Evolutionary conservation across 2,329 filamentous ascomycete species (phyloP).

Genomic region (Alternaria arborescens): DNA sequence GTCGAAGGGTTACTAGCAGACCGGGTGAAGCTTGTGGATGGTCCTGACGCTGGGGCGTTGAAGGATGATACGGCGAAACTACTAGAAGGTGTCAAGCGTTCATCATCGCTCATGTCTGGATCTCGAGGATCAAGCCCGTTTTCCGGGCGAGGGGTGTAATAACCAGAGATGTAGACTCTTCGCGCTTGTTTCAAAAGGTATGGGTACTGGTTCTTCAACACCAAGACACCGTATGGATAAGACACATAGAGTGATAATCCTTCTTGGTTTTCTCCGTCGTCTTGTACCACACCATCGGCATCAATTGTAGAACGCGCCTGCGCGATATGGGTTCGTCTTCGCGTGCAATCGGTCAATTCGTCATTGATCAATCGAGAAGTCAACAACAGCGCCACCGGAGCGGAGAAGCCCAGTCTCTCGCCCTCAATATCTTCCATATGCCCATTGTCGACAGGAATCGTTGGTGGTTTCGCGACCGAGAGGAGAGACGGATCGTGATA

Average conservation of each 20-base stretch:
- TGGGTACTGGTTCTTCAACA: conserved; percentile 51
- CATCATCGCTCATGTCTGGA: conserved; percentile 18
- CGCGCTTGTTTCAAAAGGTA: conserved; percentile 52
- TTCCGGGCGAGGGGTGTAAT: conserved; percentile 35
- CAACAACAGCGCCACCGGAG: conserved; percentile 37
- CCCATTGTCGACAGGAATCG: conserved; percentile 25
- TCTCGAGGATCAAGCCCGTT: not conserved
- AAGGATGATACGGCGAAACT: conserved; percentile 27
- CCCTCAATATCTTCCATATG: conserved; percentile 10
- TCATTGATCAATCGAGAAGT: conserved; percentile 47
- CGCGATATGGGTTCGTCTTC: conserved; percentile 24
- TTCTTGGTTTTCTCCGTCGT: conserved; percentile 21
- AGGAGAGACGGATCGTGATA: conserved; percentile 48
- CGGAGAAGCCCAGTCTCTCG: conserved; percentile 28
- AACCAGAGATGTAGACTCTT: conserved; percentile 53
- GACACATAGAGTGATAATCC: conserved; percentile 53
- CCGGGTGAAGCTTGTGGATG: conserved; percentile 9
- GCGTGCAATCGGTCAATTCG: conserved; percentile 48
- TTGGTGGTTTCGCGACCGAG: conserved; percentile 37
- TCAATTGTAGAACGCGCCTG: conserved; percentile 16
- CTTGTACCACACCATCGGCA: conserved; percentile 5
- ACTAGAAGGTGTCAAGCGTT: conserved; percentile 23
- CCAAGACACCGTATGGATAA: conserved; percentile 53
- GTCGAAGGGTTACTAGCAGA: not conserved
- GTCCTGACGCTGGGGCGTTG: conserved; percentile 1